Evolutionary conservation across 257 asterid genomes (phyloP).

Genomic region (Solanum pinnatisectum): DNA sequence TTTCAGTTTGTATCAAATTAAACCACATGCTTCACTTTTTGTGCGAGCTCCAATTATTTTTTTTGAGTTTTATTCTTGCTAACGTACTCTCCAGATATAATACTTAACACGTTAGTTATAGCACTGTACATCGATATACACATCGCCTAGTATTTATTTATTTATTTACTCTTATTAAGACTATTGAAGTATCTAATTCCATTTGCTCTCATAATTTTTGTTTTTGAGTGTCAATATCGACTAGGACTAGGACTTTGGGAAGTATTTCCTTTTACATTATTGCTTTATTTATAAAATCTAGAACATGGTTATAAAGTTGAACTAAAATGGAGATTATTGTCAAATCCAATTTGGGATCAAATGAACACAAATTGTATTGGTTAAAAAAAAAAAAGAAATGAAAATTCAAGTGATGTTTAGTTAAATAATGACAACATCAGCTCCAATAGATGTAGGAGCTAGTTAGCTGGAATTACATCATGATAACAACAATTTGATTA

Average conservation of each 20-base stretch:
- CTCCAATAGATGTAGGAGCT: not conserved
- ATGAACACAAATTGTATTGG: not conserved
- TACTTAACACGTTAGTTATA: too few species aligned
- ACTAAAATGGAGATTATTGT: not conserved
- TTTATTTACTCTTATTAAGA: too few species aligned
- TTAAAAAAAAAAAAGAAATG: not conserved
- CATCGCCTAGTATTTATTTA: not conserved
- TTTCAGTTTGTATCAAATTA: too few species aligned
- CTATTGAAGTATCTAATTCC: too few species aligned
- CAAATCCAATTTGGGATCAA: not conserved
- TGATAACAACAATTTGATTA: not conserved
- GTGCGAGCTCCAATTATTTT: fast-evolving
- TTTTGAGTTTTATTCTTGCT: not conserved
- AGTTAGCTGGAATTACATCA: not conserved
- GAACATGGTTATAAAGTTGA: not conserved
- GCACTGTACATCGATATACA: too few species aligned
- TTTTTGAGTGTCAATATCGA: too few species aligned
- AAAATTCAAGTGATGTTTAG: not conserved
- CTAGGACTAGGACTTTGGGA: too few species aligned
- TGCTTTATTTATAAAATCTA: not conserved
- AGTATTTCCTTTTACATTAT: not conserved
- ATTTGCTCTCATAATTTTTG: too few species aligned
- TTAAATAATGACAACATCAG: not conserved
- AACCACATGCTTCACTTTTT: too few species aligned
- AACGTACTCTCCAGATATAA: not conserved